These are phyloP conservation scores for Phytopythium aichiense DNA, from an alignment of 352 stramenopile species.

Conservation along the genomic window DNA sequence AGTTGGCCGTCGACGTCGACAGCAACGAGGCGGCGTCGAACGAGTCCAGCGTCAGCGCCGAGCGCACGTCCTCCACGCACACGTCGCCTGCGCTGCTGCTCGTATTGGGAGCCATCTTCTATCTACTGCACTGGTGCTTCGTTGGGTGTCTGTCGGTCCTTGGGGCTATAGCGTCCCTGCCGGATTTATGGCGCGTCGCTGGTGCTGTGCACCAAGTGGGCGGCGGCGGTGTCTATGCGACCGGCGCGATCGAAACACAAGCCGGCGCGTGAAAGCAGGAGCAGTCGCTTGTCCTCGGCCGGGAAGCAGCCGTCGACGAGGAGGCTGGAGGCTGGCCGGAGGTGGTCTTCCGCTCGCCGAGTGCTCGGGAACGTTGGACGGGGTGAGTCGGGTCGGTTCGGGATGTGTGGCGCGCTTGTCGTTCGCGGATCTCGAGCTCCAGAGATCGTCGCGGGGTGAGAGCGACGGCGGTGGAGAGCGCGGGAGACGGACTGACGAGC, in stretches of 20 bases:
- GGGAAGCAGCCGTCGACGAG: no score
- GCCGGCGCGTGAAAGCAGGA: no score
- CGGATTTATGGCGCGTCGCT: background rate
- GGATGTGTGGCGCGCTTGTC: conserved; percentile 3
- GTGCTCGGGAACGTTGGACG: conserved; percentile 4
- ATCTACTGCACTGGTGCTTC: background rate
- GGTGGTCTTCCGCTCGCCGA: background rate
- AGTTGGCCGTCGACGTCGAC: conserved; percentile 17
- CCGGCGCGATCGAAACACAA: background rate
- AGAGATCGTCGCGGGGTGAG: background rate
- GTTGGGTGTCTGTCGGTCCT: background rate
- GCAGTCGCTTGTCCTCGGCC: no score
- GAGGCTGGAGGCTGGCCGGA: background rate
- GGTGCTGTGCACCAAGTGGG: background rate
- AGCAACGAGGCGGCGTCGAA: conserved; percentile 43
- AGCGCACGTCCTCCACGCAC: conserved; percentile 54
- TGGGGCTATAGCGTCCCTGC: background rate
- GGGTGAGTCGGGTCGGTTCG: conserved; percentile 4
- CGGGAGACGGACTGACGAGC: background rate
- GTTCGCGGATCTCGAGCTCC: background rate
- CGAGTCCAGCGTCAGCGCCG: conserved; percentile 41
- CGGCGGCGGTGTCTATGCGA: background rate
- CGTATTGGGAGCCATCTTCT: conserved; percentile 57
- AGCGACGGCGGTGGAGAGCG: background rate
- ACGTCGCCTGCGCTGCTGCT: conserved; percentile 42